Evolutionary conservation across 352 stramenopile species (phyloP).

Genomic region (Globisporangium nunn): DNA sequence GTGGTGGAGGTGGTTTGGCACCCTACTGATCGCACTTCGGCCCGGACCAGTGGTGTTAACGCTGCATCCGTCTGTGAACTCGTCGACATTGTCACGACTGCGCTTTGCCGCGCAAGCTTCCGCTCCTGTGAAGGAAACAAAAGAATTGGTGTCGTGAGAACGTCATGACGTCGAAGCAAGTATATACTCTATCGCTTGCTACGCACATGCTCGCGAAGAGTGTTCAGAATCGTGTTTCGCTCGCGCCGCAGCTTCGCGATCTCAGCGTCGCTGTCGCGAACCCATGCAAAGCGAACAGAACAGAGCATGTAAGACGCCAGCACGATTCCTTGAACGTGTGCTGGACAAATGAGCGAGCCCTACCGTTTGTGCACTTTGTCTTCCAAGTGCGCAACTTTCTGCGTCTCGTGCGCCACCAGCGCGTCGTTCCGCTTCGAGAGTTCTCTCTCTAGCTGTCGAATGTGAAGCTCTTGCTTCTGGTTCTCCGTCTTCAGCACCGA

Average conservation of each 20-base stretch:
- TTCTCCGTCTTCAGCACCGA: conserved; percentile 42
- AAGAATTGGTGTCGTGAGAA: not conserved
- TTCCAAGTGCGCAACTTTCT: conserved; percentile 33
- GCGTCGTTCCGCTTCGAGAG: conserved; percentile 43
- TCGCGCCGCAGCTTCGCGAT: conserved; percentile 51
- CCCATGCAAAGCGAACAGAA: not conserved
- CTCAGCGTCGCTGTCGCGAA: conserved; percentile 38
- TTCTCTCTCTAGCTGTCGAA: conserved; percentile 58
- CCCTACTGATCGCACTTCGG: not conserved
- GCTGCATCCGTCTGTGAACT: conserved; percentile 15
- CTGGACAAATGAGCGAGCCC: not conserved
- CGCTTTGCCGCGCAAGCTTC: conserved; percentile 17
- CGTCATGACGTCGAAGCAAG: not conserved
- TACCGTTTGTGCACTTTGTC: conserved; percentile 36
- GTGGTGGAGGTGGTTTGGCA: conserved; percentile 2
- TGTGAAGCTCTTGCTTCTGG: conserved; percentile 46
- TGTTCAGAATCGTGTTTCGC: conserved; percentile 50
- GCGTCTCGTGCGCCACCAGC: conserved; percentile 31
- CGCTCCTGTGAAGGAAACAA: conserved; percentile 16
- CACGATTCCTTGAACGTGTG: not conserved
- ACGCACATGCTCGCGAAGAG: conserved; percentile 40
- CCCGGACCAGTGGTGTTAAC: not conserved
- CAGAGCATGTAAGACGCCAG: not conserved
- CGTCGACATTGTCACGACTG: conserved; percentile 10
- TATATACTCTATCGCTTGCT: not conserved